Evolutionary conservation across 73 alveolate genomes (phyloP).

Genomic region (Stentor coeruleus): DNA sequence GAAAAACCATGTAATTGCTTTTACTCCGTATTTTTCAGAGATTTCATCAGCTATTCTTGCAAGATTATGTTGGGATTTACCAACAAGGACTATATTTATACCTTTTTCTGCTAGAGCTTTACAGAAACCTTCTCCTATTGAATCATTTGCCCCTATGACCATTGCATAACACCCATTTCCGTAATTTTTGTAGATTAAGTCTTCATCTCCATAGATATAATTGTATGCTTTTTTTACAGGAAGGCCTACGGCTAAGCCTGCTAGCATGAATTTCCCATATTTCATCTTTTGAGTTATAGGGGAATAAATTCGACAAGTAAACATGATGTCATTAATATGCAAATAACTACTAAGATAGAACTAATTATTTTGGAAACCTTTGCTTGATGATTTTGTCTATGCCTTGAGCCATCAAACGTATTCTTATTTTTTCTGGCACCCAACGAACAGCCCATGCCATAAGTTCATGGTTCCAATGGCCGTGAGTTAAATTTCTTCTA

Average conservation of each 20-base stretch:
- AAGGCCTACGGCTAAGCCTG: no score
- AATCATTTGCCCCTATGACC: constrained; percentile 35
- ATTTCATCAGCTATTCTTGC: constrained; percentile 25
- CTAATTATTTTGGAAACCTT: no score
- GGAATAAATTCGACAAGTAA: no score
- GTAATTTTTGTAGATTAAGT: neutral
- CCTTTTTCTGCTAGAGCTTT: constrained; percentile 31
- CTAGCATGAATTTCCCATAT: no score
- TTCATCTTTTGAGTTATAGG: no score
- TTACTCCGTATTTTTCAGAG: neutral
- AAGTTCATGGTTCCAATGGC: neutral
- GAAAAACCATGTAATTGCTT: neutral
- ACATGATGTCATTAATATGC: no score
- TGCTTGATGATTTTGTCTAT: no score
- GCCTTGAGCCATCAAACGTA: no score
- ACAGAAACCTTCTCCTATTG: constrained; percentile 34
- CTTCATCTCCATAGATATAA: no score
- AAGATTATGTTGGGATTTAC: constrained; percentile 27
- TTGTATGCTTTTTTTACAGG: no score
- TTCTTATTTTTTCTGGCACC: neutral
- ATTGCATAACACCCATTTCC: constrained; percentile 28
- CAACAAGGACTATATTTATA: constrained; percentile 23
- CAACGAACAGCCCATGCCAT: neutral
- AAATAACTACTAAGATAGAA: no score
- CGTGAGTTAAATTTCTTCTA: neutral